These are phyloP conservation scores for Fonsecaea multimorphosa DNA, from an alignment of 2,329 filamentous ascomycete genomes.

Conservation along the genomic window DNA sequence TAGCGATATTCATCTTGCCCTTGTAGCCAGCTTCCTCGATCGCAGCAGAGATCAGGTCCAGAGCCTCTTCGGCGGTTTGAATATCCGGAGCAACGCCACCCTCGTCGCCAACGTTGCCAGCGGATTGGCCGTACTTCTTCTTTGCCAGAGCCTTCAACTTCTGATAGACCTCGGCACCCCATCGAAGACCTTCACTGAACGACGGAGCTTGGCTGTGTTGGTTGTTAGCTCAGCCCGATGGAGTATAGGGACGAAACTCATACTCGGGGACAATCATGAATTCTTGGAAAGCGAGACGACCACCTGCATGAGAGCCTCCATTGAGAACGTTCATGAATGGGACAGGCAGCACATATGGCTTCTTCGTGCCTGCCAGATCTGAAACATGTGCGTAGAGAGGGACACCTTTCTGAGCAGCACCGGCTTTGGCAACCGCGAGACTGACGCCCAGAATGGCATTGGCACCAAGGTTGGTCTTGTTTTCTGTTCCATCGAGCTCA, in stretches of 20 bases:
- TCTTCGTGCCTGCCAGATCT: slow-evolving; percentile 86
- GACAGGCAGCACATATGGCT: slow-evolving; percentile 87
- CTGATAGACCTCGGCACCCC: slow-evolving; percentile 98
- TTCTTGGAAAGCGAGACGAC: slow-evolving; percentile 92
- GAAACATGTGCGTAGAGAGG: slow-evolving; percentile 88
- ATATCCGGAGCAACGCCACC: slow-evolving; percentile 99
- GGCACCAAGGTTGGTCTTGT: slow-evolving; percentile 65
- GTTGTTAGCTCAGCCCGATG: slow-evolving; percentile 26
- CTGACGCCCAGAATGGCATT: slow-evolving; percentile 67
- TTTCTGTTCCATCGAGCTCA: slow-evolving; percentile 72
- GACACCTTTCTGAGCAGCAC: slow-evolving; percentile 85
- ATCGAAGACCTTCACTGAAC: slow-evolving; percentile 95
- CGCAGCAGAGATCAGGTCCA: slow-evolving; percentile 91
- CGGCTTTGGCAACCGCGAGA: slow-evolving; percentile 76
- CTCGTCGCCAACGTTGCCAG: slow-evolving; percentile 98
- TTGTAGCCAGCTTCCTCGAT: slow-evolving; percentile 96
- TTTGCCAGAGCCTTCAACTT: slow-evolving; percentile 95
- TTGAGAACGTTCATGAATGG: slow-evolving; percentile 96
- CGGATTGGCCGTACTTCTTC: slow-evolving; percentile 99
- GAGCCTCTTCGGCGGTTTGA: slow-evolving; percentile 93
- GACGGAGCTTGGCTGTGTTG: slow-evolving; percentile 73
- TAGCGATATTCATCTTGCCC: slow-evolving; percentile 95
- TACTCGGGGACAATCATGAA: slow-evolving; percentile 92
- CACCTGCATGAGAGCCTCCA: slow-evolving; percentile 95
- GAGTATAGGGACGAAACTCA: slow-evolving; percentile 41